Evolutionary conservation across 2,329 filamentous ascomycete species (phyloP), one percentile per base, ranked within the genome.

Genomic region (Diaporthe amygdali): DNA sequence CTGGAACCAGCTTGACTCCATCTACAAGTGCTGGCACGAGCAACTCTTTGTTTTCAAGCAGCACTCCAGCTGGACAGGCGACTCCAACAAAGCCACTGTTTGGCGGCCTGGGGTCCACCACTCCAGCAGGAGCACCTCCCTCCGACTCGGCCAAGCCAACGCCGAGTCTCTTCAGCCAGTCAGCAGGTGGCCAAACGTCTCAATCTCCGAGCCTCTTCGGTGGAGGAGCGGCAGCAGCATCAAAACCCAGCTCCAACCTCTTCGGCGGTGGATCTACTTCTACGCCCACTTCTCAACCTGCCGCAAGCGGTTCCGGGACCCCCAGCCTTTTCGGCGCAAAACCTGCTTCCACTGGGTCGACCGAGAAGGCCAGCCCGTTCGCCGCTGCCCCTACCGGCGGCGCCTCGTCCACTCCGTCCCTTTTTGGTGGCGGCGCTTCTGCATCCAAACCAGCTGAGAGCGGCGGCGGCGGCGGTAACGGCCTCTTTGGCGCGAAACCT

Each of bases 81-180:
- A 86, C 84, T 25, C 84, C 84, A 34, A 82, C 83, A n/a, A 89
- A 88, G 77, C 83, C 86, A 20, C 72, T 82, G 67, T 84, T 88
- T 69, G 75, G 77, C 32, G 74, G 79, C n/a, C 75, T 88, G 41
- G 81, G 82, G 68, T 89, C 87, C 22, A 89, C 87, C 2, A 89
- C 88, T 44, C 87, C 88, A 20, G 87, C 87, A 27, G 88, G 88
- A 44, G 84, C 85, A n/a, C 88, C 88, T 69, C 86, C 87, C 0
- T 76, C 81, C 6, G 82, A 81, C 34, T 75, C 77, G 15, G 74
- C 75, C 73, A 76, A 61, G 66, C 61, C 51, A 32, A 55, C 69
- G 27, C 47, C 63, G 15, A 56, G 47, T 44, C 61, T 76, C 34
- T 76, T 75, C 51, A 59, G 68, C 46, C 64, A 59, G 54, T 69